Base-by-base conservation (phyloP, 371 early-diverging fungal species). In the Blakeslea trispora region DNA sequence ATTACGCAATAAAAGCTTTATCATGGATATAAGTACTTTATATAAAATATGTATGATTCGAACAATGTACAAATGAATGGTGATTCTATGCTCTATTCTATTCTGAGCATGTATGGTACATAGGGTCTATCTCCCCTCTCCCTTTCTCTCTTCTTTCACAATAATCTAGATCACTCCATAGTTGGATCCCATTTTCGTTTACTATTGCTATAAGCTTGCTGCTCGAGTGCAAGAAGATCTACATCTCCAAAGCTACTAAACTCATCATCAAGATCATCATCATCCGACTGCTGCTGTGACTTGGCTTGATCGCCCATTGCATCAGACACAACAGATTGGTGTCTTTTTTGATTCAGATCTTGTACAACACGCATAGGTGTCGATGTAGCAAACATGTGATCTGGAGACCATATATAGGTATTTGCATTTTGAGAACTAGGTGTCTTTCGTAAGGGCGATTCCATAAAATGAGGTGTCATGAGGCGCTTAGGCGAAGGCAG, bases 401-500 rank as follows among this genome's bases (percentile, higher is more conserved):
- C 49, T 1, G 65, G 65, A 22, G 65, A 65, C 60, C 60, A 65
- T 18, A 44, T 18, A 19, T 45, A 63, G 0, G 34, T 37, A 9
- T 37, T 28, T 14, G 47, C 14, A 47, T 48, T 46, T 14, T 45
- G 19, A 0, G 28, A 2, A 18, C 34, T 9, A 19, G 50, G 50
- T 17, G 28, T 23, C n/a, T 45, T 56, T 44, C 49, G 11, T 1
- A 56, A 21, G 14, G 57, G 57, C 13, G 57, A 56, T 21, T 32
- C 50, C 24, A 63, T n/a, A 56, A 55, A 63, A 18, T 34, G 43
- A 1, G 44, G 51, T 5, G 23, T 40, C 28, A 53, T 5, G 6
- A 56, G 19, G 5, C 57, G 46, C 8, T 46, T 55, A 1, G 63
- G 63, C 0, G 63, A 63, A n/a, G 63, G 63, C 1, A 40, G 14